A percentile compares a stretch with the other conserved stretches of the same genome.
Evolutionary conservation across 1,284 basidiomycete species (phyloP).

Genomic region (Phaffia rhodozyma): DNA sequence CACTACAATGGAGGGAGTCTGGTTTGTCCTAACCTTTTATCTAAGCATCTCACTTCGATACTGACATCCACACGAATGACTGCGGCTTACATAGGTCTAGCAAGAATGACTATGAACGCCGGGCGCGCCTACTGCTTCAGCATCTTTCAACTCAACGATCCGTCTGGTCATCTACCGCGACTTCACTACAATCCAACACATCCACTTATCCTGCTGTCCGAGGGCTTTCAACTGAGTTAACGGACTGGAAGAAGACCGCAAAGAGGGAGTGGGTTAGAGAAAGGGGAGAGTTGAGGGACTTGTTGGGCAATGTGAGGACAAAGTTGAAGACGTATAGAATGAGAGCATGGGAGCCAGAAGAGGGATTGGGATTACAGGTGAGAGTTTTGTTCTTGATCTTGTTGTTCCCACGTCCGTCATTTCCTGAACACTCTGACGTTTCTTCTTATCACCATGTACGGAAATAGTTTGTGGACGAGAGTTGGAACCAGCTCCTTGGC

Average conservation of each 20-base stretch:
- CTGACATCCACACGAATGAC: no score
- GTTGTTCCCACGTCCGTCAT: background rate
- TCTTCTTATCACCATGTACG: background rate
- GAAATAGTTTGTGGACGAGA: conserved; percentile 56
- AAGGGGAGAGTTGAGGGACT: conserved; percentile 72
- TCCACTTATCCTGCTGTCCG: conserved; percentile 74
- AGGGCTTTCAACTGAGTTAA: conserved; percentile 58
- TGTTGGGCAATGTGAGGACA: conserved; percentile 88
- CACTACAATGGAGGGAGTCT: conserved; percentile 66
- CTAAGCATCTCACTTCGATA: background rate
- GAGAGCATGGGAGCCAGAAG: conserved; percentile 66
- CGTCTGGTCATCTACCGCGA: conserved; percentile 47
- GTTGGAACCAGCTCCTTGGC: conserved; percentile 60
- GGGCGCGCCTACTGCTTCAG: conserved; percentile 40
- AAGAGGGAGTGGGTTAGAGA: conserved; percentile 84
- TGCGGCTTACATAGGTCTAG: conserved; percentile 55
- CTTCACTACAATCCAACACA: conserved; percentile 24
- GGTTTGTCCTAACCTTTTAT: conserved; percentile 24
- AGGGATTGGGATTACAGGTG: conserved; percentile 52
- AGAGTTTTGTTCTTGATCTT: conserved; percentile 23
- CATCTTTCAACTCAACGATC: conserved; percentile 46
- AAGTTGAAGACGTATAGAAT: conserved; percentile 85
- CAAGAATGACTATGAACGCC: conserved; percentile 86
- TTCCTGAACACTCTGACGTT: no score
- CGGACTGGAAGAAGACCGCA: conserved; percentile 68